Conservation (phyloP, 2,329 filamentous ascomycete species). For the Fusarium sp. region DNA sequence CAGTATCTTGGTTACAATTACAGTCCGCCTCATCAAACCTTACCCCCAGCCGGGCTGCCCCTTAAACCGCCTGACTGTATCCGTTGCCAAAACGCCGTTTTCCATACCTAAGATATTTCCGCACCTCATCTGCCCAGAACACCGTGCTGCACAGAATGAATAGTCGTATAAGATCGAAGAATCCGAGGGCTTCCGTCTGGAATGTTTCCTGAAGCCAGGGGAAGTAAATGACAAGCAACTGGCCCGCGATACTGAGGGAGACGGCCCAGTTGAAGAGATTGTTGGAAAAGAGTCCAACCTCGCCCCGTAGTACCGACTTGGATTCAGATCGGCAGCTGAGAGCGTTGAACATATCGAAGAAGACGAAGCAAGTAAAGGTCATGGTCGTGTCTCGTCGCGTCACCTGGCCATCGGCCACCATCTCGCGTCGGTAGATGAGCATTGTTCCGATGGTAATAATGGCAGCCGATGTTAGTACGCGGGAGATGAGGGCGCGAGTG, state of each 20-base stretch:
- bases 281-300: constrained; percentile 85
- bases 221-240: constrained; percentile 92
- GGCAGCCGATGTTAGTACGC: constrained; percentile 86
- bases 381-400: constrained; percentile 97
- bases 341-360: constrained; percentile 99
- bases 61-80: constrained; percentile 73
- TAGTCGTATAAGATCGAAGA: constrained; percentile 79
- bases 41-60: constrained; percentile 1
- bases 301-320: constrained; percentile 88
- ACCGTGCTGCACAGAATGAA: constrained; percentile 84
- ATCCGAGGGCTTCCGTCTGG: constrained; percentile 86
- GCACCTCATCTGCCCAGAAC: constrained; percentile 92
- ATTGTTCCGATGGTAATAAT: constrained; percentile 96
- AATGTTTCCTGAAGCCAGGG: constrained; percentile 94
- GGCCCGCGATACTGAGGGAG: constrained; percentile 82
- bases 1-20: constrained; percentile 23
- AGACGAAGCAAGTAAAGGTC: constrained; percentile 98
- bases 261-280: constrained; percentile 98
- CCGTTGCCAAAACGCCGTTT: constrained; percentile 66
- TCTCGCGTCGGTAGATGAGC: constrained; percentile 90
- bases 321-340: constrained; percentile 90
- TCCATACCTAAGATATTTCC: constrained; percentile 80
- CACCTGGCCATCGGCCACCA: constrained; percentile 83
- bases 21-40: constrained; percentile 9
- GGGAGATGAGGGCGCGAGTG: constrained; percentile 82